A percentile compares a stretch with the other conserved stretches of the same genome.
These are phyloP conservation scores for Tolypocladium ovalisporum DNA, from an alignment of 2,329 filamentous ascomycete species.

Conservation along the genomic window DNA sequence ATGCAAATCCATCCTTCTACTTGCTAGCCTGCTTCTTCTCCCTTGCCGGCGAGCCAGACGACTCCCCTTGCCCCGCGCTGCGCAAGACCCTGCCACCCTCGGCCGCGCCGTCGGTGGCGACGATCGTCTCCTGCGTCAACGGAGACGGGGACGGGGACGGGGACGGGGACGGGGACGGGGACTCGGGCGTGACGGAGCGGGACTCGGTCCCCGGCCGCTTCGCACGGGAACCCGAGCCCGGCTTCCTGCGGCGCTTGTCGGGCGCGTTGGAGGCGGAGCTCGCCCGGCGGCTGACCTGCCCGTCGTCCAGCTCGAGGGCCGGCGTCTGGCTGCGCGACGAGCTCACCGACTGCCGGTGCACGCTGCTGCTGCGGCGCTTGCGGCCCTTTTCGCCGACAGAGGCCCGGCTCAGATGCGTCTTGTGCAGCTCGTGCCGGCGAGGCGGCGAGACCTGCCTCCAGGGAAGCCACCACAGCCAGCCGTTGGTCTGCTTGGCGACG, in stretches of 20 bases:
- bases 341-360: constrained; percentile 40
- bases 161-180: constrained; percentile 40
- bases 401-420: constrained; percentile 25
- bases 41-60: background rate
- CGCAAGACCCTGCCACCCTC: constrained; percentile 13
- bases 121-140: constrained; percentile 36
- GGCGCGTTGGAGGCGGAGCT: constrained; percentile 39
- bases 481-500: constrained; percentile 55
- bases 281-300: constrained; percentile 26
- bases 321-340: constrained; percentile 40
- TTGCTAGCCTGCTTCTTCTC: background rate
- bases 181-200: constrained; percentile 43
- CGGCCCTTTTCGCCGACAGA: constrained; percentile 33
- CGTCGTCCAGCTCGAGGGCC: constrained; percentile 34
- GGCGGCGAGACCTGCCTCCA: constrained; percentile 37
- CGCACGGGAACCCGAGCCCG: constrained; percentile 28
- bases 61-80: constrained; percentile 7
- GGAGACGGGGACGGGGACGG: constrained; percentile 44
- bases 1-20: background rate
- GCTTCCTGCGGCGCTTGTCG: constrained; percentile 42
- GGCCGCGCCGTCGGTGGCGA: constrained; percentile 9
- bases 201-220: constrained; percentile 36
- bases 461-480: constrained; percentile 81
- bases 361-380: constrained; percentile 39
- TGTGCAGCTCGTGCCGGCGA: constrained; percentile 24